phyloP scores from a whole-genome alignment of 352 stramenopile species.

The Globisporangium perplexum region DNA sequence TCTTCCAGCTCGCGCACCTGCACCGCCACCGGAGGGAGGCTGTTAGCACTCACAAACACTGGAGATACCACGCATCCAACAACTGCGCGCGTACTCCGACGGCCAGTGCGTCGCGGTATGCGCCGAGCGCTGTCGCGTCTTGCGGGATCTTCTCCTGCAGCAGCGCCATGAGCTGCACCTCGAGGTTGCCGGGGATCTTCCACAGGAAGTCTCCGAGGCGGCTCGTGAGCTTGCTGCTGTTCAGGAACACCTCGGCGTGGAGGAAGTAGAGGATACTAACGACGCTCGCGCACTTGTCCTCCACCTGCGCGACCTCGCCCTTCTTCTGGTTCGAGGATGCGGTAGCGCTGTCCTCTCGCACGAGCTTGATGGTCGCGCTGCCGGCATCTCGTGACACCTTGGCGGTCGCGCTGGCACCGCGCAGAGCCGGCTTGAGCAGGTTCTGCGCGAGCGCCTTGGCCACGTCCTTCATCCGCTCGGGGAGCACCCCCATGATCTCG shows the following conservation, averaged over 20 bases:
- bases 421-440: slow-evolving; percentile 51
- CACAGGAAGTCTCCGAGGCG: slow-evolving; percentile 49
- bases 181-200: slow-evolving; percentile 68
- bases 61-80: neutral
- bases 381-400: slow-evolving; percentile 21
- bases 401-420: slow-evolving; percentile 12
- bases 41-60: neutral
- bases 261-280: slow-evolving; percentile 51
- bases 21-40: no score
- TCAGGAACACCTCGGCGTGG: slow-evolving; percentile 39
- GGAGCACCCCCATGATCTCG: slow-evolving; percentile 36
- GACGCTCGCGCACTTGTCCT: slow-evolving; percentile 34
- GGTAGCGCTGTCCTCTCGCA: slow-evolving; percentile 1
- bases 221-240: slow-evolving; percentile 41
- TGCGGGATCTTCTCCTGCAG: slow-evolving; percentile 70
- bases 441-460: slow-evolving; percentile 41
- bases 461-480: slow-evolving; percentile 41
- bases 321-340: slow-evolving; percentile 4
- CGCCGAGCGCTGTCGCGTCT: slow-evolving; percentile 36
- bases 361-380: slow-evolving; percentile 19
- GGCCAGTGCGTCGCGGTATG: slow-evolving; percentile 38
- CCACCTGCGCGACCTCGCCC: slow-evolving; percentile 22
- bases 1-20: slow-evolving; percentile 51
- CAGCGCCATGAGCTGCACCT: slow-evolving; percentile 53
- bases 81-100: slow-evolving; percentile 25